Conservation (phyloP, 1,284 basidiomycete genomes). For the Exobasidium cylindrosporum region DNA sequence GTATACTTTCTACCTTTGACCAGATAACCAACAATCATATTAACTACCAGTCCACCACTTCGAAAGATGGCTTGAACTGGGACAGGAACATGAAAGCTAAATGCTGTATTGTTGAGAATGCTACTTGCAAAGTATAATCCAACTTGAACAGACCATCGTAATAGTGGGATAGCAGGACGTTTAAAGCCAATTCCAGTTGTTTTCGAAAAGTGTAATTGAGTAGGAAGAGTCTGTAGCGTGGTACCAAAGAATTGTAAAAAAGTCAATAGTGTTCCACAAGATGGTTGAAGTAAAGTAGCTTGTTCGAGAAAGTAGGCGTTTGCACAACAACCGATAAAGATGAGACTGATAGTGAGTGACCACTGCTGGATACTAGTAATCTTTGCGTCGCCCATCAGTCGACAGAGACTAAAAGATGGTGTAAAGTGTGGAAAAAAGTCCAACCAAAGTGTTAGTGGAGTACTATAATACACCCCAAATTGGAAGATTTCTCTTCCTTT, state of each 20-base stretch:
- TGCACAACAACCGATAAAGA: constrained; percentile 52
- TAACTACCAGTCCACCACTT: constrained; percentile 80
- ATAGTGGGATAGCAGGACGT: constrained; percentile 64
- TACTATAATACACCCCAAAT: too few relatives aligned
- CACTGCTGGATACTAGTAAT: constrained; percentile 29
- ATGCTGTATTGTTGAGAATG: constrained; percentile 85
- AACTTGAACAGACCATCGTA: constrained; percentile 76
- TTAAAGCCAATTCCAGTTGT: neutral
- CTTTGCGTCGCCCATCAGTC: too few relatives aligned
- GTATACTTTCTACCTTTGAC: constrained; percentile 57
- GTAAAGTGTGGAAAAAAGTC: too few relatives aligned
- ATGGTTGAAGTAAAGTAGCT: constrained; percentile 39
- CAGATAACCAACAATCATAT: constrained; percentile 71
- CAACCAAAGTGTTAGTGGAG: too few relatives aligned
- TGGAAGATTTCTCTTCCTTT: too few relatives aligned
- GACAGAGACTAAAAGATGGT: too few relatives aligned
- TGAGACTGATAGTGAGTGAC: constrained; percentile 43
- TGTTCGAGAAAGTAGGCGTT: constrained; percentile 50
- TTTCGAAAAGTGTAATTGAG: constrained; percentile 23
- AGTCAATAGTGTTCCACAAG: constrained; percentile 46
- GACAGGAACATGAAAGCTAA: constrained; percentile 79
- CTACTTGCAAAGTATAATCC: constrained; percentile 75
- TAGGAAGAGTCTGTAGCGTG: constrained; percentile 32
- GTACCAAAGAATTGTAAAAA: constrained; percentile 49
- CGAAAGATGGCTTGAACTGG: constrained; percentile 91